Base-by-base conservation (phyloP, 192 early-diverging fungal genomes). In the Coemansia sp. region DNA sequence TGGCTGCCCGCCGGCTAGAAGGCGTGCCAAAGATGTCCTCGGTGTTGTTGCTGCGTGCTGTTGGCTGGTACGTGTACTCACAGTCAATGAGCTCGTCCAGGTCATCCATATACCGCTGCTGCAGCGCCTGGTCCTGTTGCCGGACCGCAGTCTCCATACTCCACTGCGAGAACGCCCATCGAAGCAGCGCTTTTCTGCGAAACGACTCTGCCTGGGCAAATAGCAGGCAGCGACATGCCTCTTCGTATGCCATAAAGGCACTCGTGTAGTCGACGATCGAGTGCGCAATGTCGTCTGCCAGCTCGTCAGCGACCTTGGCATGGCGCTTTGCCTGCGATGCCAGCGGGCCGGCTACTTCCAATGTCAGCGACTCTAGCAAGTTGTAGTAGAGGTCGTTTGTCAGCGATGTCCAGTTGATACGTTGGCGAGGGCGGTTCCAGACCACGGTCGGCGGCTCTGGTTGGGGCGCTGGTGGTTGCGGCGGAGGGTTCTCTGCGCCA, bases 331-430 rank as follows among this genome's bases (percentile, higher is more conserved):
- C 47, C 0, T 19, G 45, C 26, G 20, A 3, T 0, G 25, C 14
- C 6, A 52, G 4, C 3, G 67, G 60, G 1, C 33, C 29, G 27
- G 40, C 44, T 0, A 63, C 43, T 5, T 63, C 56, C 21, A 12
- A 26, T 1, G 58, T 38, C 11, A 71, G 36, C n/a, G 60, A 55
- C 11, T 25, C 60, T 5, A 71, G 28, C 26, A 71, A 34, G 17
- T 55, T 45, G 47, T 58, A 40, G 48, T 62, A 71, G 9, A 71
- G 37, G 2, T 56, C 36, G 35, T 71, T 60, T 10, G 56, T 50
- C 12, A 71, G 56, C 17, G 56, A 49, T 7, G 67, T 71, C 56
- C 60, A 71, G 52, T 60, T 64, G 40, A 71, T 64, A 29, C 60
- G 60, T 23, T 44, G 42, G 14, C 67, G 60, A 18, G 67, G 67